Evolutionary conservation across 345 rosid genomes (phyloP), one percentile per base, ranked within the genome.

Genomic region (Eucalyptus camaldulensis): DNA sequence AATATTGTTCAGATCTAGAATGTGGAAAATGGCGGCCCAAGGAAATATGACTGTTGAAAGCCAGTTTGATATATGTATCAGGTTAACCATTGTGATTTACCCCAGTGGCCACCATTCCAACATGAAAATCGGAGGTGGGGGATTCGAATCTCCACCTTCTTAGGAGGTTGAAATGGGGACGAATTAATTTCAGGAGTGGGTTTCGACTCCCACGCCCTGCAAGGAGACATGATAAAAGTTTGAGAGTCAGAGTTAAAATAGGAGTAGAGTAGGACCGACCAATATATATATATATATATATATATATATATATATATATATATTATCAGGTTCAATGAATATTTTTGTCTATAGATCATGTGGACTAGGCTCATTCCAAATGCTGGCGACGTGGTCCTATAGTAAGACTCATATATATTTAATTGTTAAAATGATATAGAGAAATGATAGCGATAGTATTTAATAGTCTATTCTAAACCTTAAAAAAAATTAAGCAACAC

Each of bases 181-280:
- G 51, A 13, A 49, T 49, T 49, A 49, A 49, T 49, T 49, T 49
- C 16, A 13, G 50, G 16, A 49, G 6, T 49, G 51, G 16, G 1
- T 49, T 49, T 49, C 1, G 16, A 49, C 51, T 49, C 51, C 0
- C 7, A 49, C 7, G 0, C 6, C 6, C 3, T 13, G 16, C 51
- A 49, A 49, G 0, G 1, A 49, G 14, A 2, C 2, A 12, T 1
- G 50, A 2, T 49, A 49, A 49, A 49, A 49, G 6, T 49, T 2
- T 49, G 6, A 12, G 6, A 49, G 50, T 49, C 2, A 49, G 15
- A 49, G 15, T 49, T 49, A 12, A 0, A 49, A 49, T 49, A 49
- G 1, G 14, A 49, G 14, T 49, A 49, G 14, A 49, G 50, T 49
- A 49, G 0, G 2, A 49, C 2, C 6, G 15, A 49, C 37, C 37